Base-by-base conservation (phyloP, 2,329 filamentous ascomycete species). In the Epichloe typhina region DNA sequence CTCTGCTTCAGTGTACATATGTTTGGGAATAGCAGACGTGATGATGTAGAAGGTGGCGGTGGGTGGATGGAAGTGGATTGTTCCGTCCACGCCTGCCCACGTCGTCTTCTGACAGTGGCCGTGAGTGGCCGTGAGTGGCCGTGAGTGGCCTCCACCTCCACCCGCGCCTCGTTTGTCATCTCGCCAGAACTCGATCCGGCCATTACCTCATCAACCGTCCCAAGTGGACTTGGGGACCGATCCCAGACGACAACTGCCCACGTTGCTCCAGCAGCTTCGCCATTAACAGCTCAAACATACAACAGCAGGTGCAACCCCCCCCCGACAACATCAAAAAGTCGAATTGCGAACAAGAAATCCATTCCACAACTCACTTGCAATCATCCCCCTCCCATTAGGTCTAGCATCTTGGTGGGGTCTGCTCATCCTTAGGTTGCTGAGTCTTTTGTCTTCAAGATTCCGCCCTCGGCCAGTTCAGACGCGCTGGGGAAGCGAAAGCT, bases 401-500 rank as follows among this genome's bases (percentile, higher is more conserved):
- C 26, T 11, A 31, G 8, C 31, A 47, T 47, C 43, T 47, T 43
- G 43, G 51, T 45, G 43, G 64, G 67, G 66, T 67, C 62, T 55
- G 61, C 64, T 69, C 59, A 61, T 63, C 61, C 58, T 61, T 39
- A 19, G 60, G 64, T 64, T 64, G 62, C 62, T 64, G 57, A 58
- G 60, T 62, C 56, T 56, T 58, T 42, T 56, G 45, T 54, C 54
- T 59, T 61, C 65, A 68, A 64, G 54, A 69, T 69, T 67, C 57
- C 63, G 48, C 61, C 61, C 50, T 52, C 58, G 50, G 53, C 57
- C 53, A 58, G 53, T 50, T 59, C 56, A 61, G 70, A 66, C 72
- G 77, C 78, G 68, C 75, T 77, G 77, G 79, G 77, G 74, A 84
- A 84, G 73, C 79, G 80, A 69, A 84, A 80, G 69, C 70, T 80